Percentiles rank a stretch among this genome's conserved stretches.
Conservation (phyloP, 177 flowering plant species). For the Telopea speciosissima region DNA sequence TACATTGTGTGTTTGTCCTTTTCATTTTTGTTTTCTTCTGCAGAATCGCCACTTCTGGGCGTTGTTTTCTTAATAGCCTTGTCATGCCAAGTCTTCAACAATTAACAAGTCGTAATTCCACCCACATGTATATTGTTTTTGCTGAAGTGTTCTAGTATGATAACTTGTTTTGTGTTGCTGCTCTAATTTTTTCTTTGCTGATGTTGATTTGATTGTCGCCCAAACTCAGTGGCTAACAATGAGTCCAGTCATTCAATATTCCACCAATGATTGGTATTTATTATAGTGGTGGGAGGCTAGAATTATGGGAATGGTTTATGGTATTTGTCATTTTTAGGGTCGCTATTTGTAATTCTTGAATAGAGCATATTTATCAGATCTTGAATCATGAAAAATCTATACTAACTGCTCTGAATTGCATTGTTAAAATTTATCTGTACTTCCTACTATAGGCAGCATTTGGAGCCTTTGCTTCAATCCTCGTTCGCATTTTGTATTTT, state of each 20-base stretch:
- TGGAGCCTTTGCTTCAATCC: constrained; percentile 59
- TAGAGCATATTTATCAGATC: neutral
- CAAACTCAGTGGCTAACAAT: neutral
- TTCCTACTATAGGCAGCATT: constrained; percentile 41
- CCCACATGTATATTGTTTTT: neutral
- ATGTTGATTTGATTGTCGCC: neutral
- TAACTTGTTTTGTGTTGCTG: neutral
- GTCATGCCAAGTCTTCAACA: too few species aligned
- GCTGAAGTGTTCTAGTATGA: neutral
- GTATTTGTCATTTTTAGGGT: neutral
- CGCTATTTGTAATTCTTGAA: neutral
- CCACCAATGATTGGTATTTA: neutral
- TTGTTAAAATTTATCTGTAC: too few species aligned
- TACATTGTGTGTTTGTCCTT: too few species aligned
- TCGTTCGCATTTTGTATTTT: constrained; percentile 51
- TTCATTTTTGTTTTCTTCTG: too few species aligned
- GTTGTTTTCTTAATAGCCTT: too few species aligned
- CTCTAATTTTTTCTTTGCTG: neutral
- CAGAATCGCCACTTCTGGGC: too few species aligned
- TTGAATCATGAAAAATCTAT: neutral
- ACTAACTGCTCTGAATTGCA: neutral
- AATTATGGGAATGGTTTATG: too few species aligned
- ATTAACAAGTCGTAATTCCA: too few species aligned
- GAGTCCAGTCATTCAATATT: neutral
- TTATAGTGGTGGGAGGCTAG: neutral